These are phyloP conservation scores for Monilinia aucupariae DNA, from an alignment of 2,329 filamentous ascomycete species.

Conservation along the genomic window DNA sequence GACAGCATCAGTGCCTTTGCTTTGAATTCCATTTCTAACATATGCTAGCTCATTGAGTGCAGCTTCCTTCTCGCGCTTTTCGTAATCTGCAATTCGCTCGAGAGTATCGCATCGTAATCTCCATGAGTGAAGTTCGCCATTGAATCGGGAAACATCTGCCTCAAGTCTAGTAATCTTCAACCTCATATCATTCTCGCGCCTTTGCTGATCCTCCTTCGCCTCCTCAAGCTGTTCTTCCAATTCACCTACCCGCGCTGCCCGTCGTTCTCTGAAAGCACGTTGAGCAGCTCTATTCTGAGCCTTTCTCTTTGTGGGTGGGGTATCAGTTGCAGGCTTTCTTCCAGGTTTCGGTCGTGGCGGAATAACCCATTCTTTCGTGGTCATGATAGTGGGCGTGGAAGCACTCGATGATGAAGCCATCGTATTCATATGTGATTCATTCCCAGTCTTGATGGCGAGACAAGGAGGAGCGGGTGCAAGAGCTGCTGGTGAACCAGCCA, in stretches of 20 bases:
- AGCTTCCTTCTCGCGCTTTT: slow-evolving; percentile 41
- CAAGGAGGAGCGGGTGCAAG: slow-evolving; percentile 33
- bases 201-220: slow-evolving; percentile 51
- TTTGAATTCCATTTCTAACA: slow-evolving; percentile 32
- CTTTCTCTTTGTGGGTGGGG: slow-evolving; percentile 87
- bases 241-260: slow-evolving; percentile 77
- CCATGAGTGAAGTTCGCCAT: slow-evolving; percentile 35
- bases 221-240: slow-evolving; percentile 62
- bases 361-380: slow-evolving; percentile 80
- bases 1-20: slow-evolving; percentile 38
- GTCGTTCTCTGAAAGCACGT: slow-evolving; percentile 80
- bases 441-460: slow-evolving; percentile 36
- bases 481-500: slow-evolving; percentile 37
- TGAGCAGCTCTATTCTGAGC: slow-evolving; percentile 92
- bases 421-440: slow-evolving; percentile 22
- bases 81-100: slow-evolving; percentile 35
- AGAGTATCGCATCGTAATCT: slow-evolving; percentile 34
- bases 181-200: slow-evolving; percentile 49
- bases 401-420: slow-evolving; percentile 34
- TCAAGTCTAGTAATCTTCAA: slow-evolving; percentile 57
- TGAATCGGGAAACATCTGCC: slow-evolving; percentile 60
- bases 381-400: slow-evolving; percentile 50
- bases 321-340: slow-evolving; percentile 88
- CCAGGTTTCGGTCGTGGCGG: slow-evolving; percentile 83
- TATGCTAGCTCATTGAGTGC: slow-evolving; percentile 39